These are phyloP conservation scores for Metahyphopichia silvanorum DNA, from an alignment of 805 yeast species.

Conservation along the genomic window DNA sequence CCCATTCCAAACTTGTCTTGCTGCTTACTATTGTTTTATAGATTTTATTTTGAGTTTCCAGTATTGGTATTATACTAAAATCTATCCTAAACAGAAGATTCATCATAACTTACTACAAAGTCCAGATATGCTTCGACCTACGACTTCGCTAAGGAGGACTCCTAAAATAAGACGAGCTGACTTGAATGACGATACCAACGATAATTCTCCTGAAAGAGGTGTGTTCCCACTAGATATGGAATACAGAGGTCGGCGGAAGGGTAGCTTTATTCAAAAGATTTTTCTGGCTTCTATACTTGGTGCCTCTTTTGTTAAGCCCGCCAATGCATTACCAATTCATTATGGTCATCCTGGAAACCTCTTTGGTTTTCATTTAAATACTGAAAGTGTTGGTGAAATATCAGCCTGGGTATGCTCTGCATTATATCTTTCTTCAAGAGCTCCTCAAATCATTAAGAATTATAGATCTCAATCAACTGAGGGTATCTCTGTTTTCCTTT, in stretches of 20 bases:
- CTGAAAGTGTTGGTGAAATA: slow-evolving; percentile 14
- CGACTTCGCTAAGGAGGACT: too few species aligned
- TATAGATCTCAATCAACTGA: slow-evolving; percentile 24
- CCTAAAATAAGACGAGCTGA: too few species aligned
- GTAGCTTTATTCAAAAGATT: slow-evolving; percentile 10
- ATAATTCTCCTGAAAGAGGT: not conserved
- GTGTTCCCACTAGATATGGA: not conserved
- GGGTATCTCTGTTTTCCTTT: slow-evolving; percentile 33
- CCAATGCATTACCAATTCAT: slow-evolving; percentile 7
- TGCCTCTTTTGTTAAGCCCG: slow-evolving; percentile 9
- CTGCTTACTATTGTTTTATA: slow-evolving; percentile 68
- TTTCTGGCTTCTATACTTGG: slow-evolving; percentile 11
- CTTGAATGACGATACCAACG: slow-evolving; percentile 6
- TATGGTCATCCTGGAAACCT: not conserved
- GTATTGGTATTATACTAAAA: slow-evolving; percentile 62
- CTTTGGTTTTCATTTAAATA: not conserved
- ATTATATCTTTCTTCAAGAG: slow-evolving; percentile 28
- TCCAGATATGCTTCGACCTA: slow-evolving; percentile 30
- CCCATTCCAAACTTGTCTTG: slow-evolving; percentile 74
- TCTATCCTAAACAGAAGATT: slow-evolving; percentile 37
- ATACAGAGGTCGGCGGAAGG: not conserved
- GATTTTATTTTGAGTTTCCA: slow-evolving; percentile 70
- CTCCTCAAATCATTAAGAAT: slow-evolving; percentile 36
- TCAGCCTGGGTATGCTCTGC: slow-evolving; percentile 34
- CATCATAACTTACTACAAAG: slow-evolving; percentile 38